Evolutionary conservation across 1,139 yeast species (phyloP).

Genomic region (Pichia sp.): DNA sequence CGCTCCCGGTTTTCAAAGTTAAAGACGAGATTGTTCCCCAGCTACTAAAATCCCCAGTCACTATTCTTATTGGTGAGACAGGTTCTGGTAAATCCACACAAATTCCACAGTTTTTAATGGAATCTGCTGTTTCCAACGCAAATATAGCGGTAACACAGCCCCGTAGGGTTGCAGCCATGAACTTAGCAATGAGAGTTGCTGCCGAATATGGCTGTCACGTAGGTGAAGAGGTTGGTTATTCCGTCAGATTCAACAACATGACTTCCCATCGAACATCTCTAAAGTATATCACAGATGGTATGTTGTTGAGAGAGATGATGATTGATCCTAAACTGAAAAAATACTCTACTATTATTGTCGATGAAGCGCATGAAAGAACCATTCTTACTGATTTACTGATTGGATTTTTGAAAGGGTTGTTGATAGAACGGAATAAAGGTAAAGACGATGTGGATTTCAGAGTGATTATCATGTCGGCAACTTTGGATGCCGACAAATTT

Average conservation of each 20-base stretch:
- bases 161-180: slow-evolving; percentile 94
- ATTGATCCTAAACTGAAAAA: slow-evolving; percentile 53
- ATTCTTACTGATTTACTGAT: slow-evolving; percentile 81
- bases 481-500: slow-evolving; percentile 87
- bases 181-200: slow-evolving; percentile 86
- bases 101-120: slow-evolving; percentile 82
- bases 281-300: slow-evolving; percentile 93
- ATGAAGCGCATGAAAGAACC: slow-evolving; percentile 97
- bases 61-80: slow-evolving; percentile 88
- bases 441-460: slow-evolving; percentile 35
- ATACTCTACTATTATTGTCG: slow-evolving; percentile 76
- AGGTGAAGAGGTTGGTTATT: slow-evolving; percentile 88
- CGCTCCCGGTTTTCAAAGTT: slow-evolving; percentile 72
- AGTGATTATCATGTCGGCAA: slow-evolving; percentile 85
- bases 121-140: slow-evolving; percentile 31
- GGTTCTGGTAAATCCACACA: slow-evolving; percentile 99
- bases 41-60: slow-evolving; percentile 51
- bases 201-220: slow-evolving; percentile 73
- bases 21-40: slow-evolving; percentile 53
- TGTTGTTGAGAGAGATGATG: slow-evolving; percentile 89
- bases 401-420: slow-evolving; percentile 73
- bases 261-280: slow-evolving; percentile 50
- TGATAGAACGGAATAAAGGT: slow-evolving; percentile 36
- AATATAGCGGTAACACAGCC: slow-evolving; percentile 90
- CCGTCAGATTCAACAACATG: slow-evolving; percentile 74